Evolutionary conservation across 2,329 filamentous ascomycete species (phyloP), one percentile per base, ranked within the genome.

Genomic region (Colletotrichum shisoi): DNA sequence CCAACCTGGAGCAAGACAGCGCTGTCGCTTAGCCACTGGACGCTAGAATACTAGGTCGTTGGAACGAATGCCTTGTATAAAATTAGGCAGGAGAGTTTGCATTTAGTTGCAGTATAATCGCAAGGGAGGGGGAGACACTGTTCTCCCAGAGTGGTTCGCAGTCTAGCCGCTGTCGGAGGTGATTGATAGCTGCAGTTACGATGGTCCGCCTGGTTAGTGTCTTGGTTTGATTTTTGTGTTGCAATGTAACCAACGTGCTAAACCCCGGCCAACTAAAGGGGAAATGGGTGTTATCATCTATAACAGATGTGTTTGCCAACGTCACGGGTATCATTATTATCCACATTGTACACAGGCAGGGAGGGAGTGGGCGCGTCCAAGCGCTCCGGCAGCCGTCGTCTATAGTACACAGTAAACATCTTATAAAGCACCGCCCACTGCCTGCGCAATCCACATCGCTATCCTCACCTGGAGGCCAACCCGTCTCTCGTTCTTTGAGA

Each of bases 401-500:
- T 42, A 49, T 51, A 19, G 17, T 58, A 46, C 31, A 51, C 13
- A 21, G 27, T 34, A 15, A 15, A 34, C 27, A n/a, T 15, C 42
- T 76, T 81, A 97, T 75, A 98, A 81, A n/a, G 93, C 93, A 15
- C 94, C 94, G 0, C 94, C 94, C 8, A 97, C 85, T 40, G 92
- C 82, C 72, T 88, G 87, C 5, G 97, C 94, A 78, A 97, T 91
- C 93, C 92, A 96, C 93, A 98, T 97, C 3, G 93, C 92, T 69
- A 96, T 78, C 67, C 92, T 83, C 45, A 99, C 95, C 76, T 93
- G 89, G 74, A 96, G 81, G 1, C 93, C 89, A 0, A 98, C 95
- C 65, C 92, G 88, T 68, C 95, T 85, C 75, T 99, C 95, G 6
- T 87, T 88, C 73, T 83, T 90, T 59, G 90, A 87, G 77, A 97